These are phyloP conservation scores for Cyanidium caldarium DNA, from an alignment of 23 red algal genomes.

Conservation along the genomic window DNA sequence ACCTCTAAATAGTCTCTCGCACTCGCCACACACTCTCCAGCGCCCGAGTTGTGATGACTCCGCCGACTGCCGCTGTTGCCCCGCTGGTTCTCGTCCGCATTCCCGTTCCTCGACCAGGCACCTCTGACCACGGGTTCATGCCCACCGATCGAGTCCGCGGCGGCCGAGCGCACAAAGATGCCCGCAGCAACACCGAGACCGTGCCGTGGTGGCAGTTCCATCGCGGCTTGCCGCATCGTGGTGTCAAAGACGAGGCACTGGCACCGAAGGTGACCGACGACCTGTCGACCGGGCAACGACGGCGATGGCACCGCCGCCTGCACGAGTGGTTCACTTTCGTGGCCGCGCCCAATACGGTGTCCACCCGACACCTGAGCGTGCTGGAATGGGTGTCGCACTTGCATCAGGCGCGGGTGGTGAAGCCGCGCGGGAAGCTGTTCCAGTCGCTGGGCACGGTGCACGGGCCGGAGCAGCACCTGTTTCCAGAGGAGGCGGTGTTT, in stretches of 20 bases:
- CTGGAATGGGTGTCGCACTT: not conserved
- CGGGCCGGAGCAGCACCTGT: slow-evolving; percentile 17
- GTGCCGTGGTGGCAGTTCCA: slow-evolving; percentile 5
- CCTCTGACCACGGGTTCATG: too few species aligned
- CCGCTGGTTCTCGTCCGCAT: too few species aligned
- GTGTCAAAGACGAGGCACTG: not conserved
- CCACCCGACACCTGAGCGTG: not conserved
- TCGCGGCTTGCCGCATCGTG: slow-evolving; percentile 1
- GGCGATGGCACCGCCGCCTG: not conserved
- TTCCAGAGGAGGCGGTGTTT: slow-evolving; percentile 55
- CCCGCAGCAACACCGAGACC: too few species aligned
- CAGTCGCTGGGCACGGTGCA: not conserved
- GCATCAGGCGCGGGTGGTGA: not conserved
- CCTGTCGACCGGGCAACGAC: not conserved
- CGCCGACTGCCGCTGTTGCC: too few species aligned
- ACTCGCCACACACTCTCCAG: too few species aligned
- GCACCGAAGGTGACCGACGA: not conserved
- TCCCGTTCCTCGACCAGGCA: too few species aligned
- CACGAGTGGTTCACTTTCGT: not conserved
- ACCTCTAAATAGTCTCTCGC: too few species aligned
- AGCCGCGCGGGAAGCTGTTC: slow-evolving; percentile 1
- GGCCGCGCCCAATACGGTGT: not conserved
- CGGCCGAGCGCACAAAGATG: too few species aligned
- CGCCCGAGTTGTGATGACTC: too few species aligned
- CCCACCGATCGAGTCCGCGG: too few species aligned